phyloP scores from a whole-genome alignment of 805 yeast genomes.

The Candida sphagnicola region DNA sequence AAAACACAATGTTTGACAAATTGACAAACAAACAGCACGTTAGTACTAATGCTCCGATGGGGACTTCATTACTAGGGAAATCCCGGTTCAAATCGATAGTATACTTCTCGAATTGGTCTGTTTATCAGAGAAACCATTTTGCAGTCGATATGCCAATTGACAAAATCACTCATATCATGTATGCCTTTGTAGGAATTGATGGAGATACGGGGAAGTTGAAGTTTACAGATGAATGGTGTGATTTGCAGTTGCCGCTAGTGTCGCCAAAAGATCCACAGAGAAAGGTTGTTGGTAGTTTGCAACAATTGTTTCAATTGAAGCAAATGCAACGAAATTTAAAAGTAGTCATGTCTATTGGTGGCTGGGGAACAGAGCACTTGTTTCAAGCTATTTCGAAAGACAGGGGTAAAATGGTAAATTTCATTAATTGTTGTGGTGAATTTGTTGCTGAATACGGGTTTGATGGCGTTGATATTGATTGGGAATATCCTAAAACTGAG shows the following conservation, averaged over 20 bases:
- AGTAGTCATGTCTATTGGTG: constrained; percentile 78
- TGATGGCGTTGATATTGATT: constrained; percentile 91
- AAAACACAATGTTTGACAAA: neutral
- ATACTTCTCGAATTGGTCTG: constrained; percentile 52
- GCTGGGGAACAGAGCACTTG: constrained; percentile 53
- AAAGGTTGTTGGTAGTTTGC: constrained; percentile 43
- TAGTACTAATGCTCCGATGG: no score
- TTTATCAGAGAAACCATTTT: constrained; percentile 39
- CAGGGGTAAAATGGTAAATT: constrained; percentile 28
- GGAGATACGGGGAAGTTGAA: constrained; percentile 47
- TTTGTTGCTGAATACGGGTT: constrained; percentile 56
- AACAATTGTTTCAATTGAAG: constrained; percentile 48
- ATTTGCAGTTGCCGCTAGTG: constrained; percentile 39
- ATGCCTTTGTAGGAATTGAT: constrained; percentile 69
- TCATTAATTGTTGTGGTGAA: constrained; percentile 47
- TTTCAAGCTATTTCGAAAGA: constrained; percentile 28
- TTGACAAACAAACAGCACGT: no score
- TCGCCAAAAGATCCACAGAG: constrained; percentile 13
- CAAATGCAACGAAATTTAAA: constrained; percentile 38
- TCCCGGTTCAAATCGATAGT: constrained; percentile 25
- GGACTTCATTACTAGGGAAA: no score
- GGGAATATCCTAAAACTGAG: constrained; percentile 75
- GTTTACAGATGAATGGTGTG: constrained; percentile 66
- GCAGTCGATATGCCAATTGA: constrained; percentile 61
- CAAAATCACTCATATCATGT: constrained; percentile 63